Evolutionary conservation across 345 rosid genomes (phyloP).

Genomic region (Microcos paniculata): DNA sequence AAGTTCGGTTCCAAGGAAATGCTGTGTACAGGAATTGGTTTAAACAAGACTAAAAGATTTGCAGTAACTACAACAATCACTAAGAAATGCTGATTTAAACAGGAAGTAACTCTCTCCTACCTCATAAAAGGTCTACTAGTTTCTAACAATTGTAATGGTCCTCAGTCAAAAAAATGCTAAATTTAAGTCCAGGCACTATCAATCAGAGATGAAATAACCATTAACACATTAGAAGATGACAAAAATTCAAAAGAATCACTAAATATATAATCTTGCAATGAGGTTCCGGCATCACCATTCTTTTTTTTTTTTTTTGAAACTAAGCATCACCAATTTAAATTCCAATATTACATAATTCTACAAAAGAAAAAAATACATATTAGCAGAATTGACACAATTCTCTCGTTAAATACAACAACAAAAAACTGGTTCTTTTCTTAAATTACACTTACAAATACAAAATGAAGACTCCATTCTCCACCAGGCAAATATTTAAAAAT

Average conservation of each 20-base stretch:
- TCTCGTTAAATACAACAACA: background rate
- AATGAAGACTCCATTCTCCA: constrained; percentile 6
- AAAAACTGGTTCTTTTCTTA: background rate
- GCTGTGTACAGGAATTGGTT: background rate
- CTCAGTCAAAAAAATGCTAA: background rate
- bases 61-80: background rate
- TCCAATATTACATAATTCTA: constrained; percentile 9
- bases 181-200: background rate
- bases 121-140: background rate
- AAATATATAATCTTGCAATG: background rate
- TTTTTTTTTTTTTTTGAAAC: no score
- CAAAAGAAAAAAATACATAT: background rate
- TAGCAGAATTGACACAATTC: background rate
- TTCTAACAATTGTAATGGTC: background rate
- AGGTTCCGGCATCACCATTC: background rate
- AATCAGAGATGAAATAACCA: background rate
- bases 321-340: constrained; percentile 8
- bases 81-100: background rate
- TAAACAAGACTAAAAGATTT: background rate
- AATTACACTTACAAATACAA: constrained; percentile 25
- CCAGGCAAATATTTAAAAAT: background rate
- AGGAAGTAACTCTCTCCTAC: background rate
- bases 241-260: background rate
- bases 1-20: background rate
- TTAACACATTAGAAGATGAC: background rate